These are phyloP conservation scores for Hypoxylon sp. DNA, from an alignment of 2,329 filamentous ascomycete species.

Conservation along the genomic window DNA sequence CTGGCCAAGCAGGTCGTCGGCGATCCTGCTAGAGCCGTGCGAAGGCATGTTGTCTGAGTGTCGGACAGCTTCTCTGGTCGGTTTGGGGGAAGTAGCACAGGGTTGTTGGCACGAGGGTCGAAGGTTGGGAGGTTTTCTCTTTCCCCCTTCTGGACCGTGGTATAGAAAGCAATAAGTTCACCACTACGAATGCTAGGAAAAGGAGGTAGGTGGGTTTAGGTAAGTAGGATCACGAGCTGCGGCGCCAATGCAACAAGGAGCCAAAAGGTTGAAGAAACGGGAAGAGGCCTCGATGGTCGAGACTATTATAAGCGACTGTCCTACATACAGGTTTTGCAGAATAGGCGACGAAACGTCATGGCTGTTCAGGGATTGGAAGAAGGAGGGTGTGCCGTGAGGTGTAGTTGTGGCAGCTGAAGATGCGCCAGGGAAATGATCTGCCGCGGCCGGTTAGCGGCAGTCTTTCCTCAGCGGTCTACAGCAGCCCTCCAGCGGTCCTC, in stretches of 20 bases:
- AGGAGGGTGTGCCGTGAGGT: slow-evolving; percentile 11
- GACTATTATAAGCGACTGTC: background rate
- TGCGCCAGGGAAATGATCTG: slow-evolving; percentile 28
- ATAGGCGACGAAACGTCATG: slow-evolving; percentile 31
- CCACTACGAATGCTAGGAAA: slow-evolving; percentile 22
- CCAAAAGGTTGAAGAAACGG: slow-evolving; percentile 4
- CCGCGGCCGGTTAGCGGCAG: background rate
- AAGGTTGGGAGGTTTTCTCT: slow-evolving; percentile 4
- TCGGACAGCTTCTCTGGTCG: slow-evolving; percentile 10
- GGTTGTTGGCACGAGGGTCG: slow-evolving; percentile 4
- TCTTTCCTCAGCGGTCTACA: background rate
- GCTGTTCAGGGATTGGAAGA: slow-evolving; percentile 10
- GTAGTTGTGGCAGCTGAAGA: too few relatives aligned
- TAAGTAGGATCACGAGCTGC: slow-evolving; percentile 18
- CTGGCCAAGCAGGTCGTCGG: slow-evolving; percentile 52
- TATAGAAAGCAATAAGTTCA: slow-evolving; percentile 22
- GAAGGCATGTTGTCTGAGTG: slow-evolving; percentile 37
- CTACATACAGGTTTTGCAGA: background rate
- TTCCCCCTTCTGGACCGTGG: background rate
- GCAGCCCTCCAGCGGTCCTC: background rate
- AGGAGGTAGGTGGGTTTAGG: background rate
- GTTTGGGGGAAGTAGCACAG: background rate
- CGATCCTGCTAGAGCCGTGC: slow-evolving; percentile 27
- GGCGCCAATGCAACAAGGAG: slow-evolving; percentile 5
- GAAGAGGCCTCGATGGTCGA: background rate